phyloP scores from a whole-genome alignment of 2,329 filamentous ascomycete species.

The Raffaelea deltoideospora region DNA sequence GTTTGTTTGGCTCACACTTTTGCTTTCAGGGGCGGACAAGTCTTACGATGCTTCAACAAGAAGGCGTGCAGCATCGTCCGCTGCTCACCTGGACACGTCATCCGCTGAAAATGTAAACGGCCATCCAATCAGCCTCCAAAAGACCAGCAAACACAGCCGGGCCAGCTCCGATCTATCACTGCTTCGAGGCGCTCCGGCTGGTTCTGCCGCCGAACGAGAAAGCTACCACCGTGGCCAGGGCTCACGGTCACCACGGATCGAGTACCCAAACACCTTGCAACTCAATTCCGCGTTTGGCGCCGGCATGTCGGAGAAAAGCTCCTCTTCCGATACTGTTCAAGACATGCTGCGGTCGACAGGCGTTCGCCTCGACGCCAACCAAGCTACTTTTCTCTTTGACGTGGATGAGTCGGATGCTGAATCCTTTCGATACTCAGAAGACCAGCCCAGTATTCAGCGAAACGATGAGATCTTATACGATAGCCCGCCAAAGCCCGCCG shows the following conservation, averaged over 20 bases:
- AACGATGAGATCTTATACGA: conserved; percentile 48
- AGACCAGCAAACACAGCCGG: conserved; percentile 46
- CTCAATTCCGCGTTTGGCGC: conserved; percentile 15
- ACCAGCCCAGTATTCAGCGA: conserved; percentile 51
- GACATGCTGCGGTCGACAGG: conserved; percentile 36
- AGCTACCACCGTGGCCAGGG: conserved; percentile 24
- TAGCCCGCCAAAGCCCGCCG: conserved; percentile 32
- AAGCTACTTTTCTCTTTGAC: conserved; percentile 47
- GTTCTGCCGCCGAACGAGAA: conserved; percentile 19
- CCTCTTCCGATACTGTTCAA: conserved; percentile 27
- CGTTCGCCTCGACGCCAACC: conserved; percentile 33
- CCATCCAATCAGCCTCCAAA: conserved; percentile 40
- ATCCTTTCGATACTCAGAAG: conserved; percentile 49
- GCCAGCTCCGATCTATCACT: conserved; percentile 57
- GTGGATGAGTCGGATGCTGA: conserved; percentile 57
- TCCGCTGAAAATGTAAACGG: conserved; percentile 30
- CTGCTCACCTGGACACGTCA: conserved; percentile 44
- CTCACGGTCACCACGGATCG: conserved; percentile 31
- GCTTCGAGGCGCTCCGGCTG: conserved; percentile 36
- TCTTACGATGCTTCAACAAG: conserved; percentile 26
- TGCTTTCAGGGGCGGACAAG: conserved; percentile 19
- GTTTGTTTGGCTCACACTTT: not conserved
- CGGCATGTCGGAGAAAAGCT: conserved; percentile 29
- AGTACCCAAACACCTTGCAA: conserved; percentile 21
- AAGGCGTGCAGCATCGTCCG: conserved; percentile 46